phyloP scores from a whole-genome alignment of 2,329 filamentous ascomycete species.

The Furcasterigmium sp. region DNA sequence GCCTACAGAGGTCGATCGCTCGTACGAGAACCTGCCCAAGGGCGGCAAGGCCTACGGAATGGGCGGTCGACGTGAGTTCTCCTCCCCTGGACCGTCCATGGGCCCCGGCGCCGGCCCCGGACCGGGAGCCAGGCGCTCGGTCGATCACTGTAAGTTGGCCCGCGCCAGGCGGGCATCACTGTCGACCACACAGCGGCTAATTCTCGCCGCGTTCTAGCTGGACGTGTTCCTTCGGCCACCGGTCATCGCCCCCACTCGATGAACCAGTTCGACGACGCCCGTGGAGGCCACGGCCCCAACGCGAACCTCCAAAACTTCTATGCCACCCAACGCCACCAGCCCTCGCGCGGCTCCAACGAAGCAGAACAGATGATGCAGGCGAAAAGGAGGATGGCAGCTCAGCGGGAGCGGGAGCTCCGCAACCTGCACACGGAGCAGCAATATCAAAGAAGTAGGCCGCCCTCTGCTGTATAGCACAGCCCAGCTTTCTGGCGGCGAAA shows the following conservation, averaged over 20 bases:
- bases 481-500: slow-evolving; percentile 31
- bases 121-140: slow-evolving; percentile 16
- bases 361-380: slow-evolving; percentile 98
- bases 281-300: slow-evolving; percentile 53
- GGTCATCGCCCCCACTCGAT: slow-evolving; percentile 75
- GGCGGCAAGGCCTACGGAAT: slow-evolving; percentile 85
- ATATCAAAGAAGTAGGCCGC: slow-evolving; percentile 97
- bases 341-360: slow-evolving; percentile 77
- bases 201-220: slow-evolving; percentile 45
- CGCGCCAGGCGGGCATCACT: slow-evolving; percentile 11
- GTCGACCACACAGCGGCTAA: slow-evolving; percentile 16
- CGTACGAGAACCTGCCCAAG: slow-evolving; percentile 92
- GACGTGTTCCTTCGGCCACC: slow-evolving; percentile 60
- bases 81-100: slow-evolving; percentile 46
- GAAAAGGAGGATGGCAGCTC: slow-evolving; percentile 97
- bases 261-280: slow-evolving; percentile 73
- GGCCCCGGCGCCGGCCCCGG: slow-evolving; percentile 18
- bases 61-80: slow-evolving; percentile 76
- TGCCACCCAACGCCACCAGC: slow-evolving; percentile 86
- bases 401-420: slow-evolving; percentile 96
- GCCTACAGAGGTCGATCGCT: slow-evolving; percentile 82
- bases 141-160: slow-evolving; percentile 20
- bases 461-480: slow-evolving; percentile 66
- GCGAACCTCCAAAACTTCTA: slow-evolving; percentile 92
- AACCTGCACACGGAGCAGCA: slow-evolving; percentile 99